phyloP scores from a whole-genome alignment of 2,329 filamentous ascomycete genomes.

The Herpotrichia juniperi region DNA sequence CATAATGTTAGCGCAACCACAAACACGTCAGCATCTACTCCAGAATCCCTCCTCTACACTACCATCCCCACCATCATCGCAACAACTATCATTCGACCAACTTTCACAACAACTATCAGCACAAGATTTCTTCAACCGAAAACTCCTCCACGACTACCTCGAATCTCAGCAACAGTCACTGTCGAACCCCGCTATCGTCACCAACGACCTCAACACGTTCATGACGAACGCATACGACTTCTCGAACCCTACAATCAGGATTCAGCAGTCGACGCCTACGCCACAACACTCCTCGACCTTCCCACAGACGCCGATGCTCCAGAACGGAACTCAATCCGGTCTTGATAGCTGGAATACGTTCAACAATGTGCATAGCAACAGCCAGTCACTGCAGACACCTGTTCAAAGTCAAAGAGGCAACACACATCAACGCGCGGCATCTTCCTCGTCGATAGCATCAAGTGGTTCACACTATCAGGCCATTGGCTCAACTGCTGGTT shows the following conservation, averaged over 20 bases:
- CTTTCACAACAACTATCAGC: conserved; percentile 32
- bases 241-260: conserved; percentile 45
- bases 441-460: conserved; percentile 47
- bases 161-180: conserved; percentile 39
- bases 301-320: conserved; percentile 39
- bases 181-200: conserved; percentile 17
- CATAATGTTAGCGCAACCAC: conserved; percentile 46
- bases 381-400: conserved; percentile 41
- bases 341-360: conserved; percentile 41
- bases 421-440: conserved; percentile 47
- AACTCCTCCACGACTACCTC: conserved; percentile 45
- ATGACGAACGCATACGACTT: conserved; percentile 43
- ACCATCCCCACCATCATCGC: conserved; percentile 24
- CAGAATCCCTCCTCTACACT: conserved; percentile 25
- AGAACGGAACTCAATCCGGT: conserved; percentile 28
- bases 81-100: conserved; percentile 16
- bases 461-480: conserved; percentile 42
- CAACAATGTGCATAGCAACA: conserved; percentile 33
- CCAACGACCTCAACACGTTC: conserved; percentile 31
- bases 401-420: conserved; percentile 27
- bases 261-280: conserved; percentile 49
- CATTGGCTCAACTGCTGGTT: conserved; percentile 32
- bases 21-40: conserved; percentile 44
- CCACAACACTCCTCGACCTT: conserved; percentile 37
- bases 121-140: conserved; percentile 34